Base-by-base conservation (phyloP, 2,329 filamentous ascomycete species). In the Neonectria faginata region DNA sequence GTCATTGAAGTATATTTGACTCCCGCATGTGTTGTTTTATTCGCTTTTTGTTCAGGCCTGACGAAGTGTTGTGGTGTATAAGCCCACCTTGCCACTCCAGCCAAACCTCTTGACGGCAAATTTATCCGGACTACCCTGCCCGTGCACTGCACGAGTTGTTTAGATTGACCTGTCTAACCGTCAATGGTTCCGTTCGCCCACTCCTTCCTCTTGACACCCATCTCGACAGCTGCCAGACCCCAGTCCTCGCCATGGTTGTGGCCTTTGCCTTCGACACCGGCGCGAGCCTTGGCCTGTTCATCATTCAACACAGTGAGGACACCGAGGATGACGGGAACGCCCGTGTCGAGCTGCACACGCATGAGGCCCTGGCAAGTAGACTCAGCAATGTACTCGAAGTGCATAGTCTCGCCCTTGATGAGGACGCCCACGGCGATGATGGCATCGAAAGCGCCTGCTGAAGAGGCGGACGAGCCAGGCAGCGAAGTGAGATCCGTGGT, bases 391-490 rank as follows among this genome's bases (percentile, higher is more conserved):
- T 99, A 98, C 82, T 99, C 96, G 76, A 99, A 99, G 82, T 99
- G 96, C 94, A 97, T 97, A 7, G 96, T 98, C 81, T 97, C 92
- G 78, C 96, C 96, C 84, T 99, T 99, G 83, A 99, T 97, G 66
- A 99, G 88, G 61, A 97, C 94, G 60, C 96, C 96, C 71, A 99
- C 92, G 57, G 96, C 94, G 70, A 99, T 94, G 68, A 99, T 89
- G 67, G 96, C 96, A 77, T 98, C 95, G 75, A 98, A 98, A 20
- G 93, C 39, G n/a, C 39, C 88, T 60, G 84, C 81, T 62, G 86
- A 81, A n/a, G 71, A 65, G 22, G 72, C 42, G n/a, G 79, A 77
- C 3, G 80, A 71, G 3, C 81, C 74, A 20, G 83, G 67, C 18
- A 82, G 73, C 14, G 85, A 80, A 29, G 85, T 83, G 33, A 94